A percentile compares a stretch with the other conserved stretches of the same genome.
phyloP scores from a whole-genome alignment of 1,284 basidiomycete genomes.

The Inonotus obliquus region DNA sequence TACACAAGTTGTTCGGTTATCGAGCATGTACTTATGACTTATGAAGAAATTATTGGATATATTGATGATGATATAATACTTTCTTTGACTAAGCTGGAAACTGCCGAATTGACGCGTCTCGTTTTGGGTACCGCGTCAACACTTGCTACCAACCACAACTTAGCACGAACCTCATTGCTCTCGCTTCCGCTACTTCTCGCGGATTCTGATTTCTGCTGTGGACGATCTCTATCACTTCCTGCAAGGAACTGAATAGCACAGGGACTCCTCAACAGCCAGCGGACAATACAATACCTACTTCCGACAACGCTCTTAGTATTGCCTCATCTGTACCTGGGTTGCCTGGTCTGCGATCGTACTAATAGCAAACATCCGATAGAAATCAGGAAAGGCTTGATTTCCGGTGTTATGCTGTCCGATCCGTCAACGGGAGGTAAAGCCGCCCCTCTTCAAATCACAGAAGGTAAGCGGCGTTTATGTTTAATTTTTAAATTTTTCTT shows the following conservation, averaged over 20 bases:
- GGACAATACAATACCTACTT: background rate
- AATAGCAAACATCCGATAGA: background rate
- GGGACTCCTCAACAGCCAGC: too few species aligned
- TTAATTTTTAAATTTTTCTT: background rate
- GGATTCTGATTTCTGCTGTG: too few species aligned
- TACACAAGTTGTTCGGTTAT: background rate
- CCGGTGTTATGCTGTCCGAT: conserved; percentile 14
- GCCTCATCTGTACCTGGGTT: background rate
- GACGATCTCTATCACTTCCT: too few species aligned
- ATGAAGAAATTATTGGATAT: background rate
- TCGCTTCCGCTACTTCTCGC: too few species aligned
- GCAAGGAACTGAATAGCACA: too few species aligned
- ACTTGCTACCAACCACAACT: too few species aligned
- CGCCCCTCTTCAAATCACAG: conserved; percentile 34
- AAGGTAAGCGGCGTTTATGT: conserved; percentile 37
- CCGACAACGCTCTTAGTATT: background rate
- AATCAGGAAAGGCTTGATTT: background rate
- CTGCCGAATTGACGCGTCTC: background rate
- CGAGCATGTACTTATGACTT: background rate
- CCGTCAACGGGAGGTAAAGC: conserved; percentile 24
- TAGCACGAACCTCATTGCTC: too few species aligned
- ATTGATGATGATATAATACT: background rate
- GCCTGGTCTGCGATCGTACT: background rate
- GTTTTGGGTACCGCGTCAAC: background rate
- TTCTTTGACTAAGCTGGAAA: background rate